Evolutionary conservation across 805 yeast species (phyloP).

Genomic region (Metschnikowia sp.): DNA sequence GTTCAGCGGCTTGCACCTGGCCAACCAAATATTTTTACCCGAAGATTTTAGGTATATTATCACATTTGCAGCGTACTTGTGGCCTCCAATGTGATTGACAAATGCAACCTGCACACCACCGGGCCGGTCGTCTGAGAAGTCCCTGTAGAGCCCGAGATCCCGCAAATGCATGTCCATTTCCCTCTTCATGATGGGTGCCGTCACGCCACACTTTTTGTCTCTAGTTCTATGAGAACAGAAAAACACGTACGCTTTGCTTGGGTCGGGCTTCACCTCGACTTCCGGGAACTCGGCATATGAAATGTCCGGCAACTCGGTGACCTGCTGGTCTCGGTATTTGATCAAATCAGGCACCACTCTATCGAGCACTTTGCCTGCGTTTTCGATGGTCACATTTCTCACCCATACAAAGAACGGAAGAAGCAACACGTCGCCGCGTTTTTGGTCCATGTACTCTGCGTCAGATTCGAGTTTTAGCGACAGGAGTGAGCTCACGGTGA

Average conservation of each 20-base stretch:
- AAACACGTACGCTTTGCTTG: constrained; percentile 49
- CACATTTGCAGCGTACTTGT: constrained; percentile 89
- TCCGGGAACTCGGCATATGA: constrained; percentile 21
- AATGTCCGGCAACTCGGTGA: constrained; percentile 8
- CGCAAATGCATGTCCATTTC: constrained; percentile 72
- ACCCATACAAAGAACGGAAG: constrained; percentile 77
- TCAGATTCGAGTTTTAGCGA: constrained; percentile 41
- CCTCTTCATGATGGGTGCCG: constrained; percentile 86
- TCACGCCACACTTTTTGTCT: constrained; percentile 89
- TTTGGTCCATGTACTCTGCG: constrained; percentile 39
- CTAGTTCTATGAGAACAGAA: constrained; percentile 88
- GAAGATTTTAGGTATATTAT: constrained; percentile 60
- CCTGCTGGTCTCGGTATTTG: constrained; percentile 16
- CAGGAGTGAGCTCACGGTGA: constrained; percentile 54
- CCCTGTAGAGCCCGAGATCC: constrained; percentile 70
- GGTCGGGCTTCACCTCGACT: constrained; percentile 29
- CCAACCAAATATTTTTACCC: constrained; percentile 86
- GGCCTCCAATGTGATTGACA: constrained; percentile 93
- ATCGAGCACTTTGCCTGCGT: constrained; percentile 44
- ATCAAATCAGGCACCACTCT: constrained; percentile 43
- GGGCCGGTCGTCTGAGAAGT: constrained; percentile 68
- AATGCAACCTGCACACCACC: constrained; percentile 70
- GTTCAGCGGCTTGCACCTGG: constrained; percentile 76
- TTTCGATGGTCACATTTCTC: constrained; percentile 41
- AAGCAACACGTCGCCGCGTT: constrained; percentile 57